Percentiles rank a stretch among this genome's conserved stretches.
Evolutionary conservation across 495 filamentous ascomycete species (phyloP).

Genomic region (Aspergillus conjunctus): DNA sequence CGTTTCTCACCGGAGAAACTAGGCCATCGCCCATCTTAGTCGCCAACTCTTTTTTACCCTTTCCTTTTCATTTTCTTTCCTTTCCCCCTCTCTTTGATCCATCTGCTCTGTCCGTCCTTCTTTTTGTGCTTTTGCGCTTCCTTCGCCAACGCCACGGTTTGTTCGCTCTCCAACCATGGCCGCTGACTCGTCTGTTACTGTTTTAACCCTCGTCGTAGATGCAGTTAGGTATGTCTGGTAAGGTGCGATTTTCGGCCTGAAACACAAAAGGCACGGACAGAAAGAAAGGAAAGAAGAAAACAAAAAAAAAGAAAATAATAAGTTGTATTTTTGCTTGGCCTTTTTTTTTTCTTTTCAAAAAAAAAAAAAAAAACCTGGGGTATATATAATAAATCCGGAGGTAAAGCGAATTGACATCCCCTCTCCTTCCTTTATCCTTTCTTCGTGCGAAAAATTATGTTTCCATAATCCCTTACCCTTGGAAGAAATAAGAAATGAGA

Average conservation of each 20-base stretch:
- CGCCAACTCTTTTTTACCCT: not conserved
- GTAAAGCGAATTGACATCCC: not conserved
- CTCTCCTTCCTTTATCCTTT: not conserved
- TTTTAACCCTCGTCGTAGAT: slow-evolving; percentile 18
- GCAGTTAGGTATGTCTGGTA: slow-evolving; percentile 21
- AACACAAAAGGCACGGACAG: slow-evolving; percentile 3
- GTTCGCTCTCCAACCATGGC: slow-evolving; percentile 19
- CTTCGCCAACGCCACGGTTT: slow-evolving; percentile 2
- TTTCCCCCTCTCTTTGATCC: not conserved
- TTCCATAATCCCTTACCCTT: slow-evolving; percentile 6
- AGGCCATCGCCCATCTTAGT: not conserved
- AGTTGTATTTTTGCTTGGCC: not conserved
- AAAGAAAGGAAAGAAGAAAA: slow-evolving; percentile 10
- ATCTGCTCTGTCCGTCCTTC: not conserved
- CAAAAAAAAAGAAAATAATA: slow-evolving; percentile 2
- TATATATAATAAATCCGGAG: not conserved
- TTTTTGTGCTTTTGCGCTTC: not conserved
- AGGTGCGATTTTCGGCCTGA: slow-evolving; percentile 13
- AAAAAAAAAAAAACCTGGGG: not conserved
- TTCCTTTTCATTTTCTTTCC: not conserved
- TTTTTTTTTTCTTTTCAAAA: not conserved
- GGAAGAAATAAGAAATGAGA: slow-evolving; percentile 5
- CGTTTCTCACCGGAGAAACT: slow-evolving; percentile 10
- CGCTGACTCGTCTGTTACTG: slow-evolving; percentile 16
- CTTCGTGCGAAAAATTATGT: not conserved